These are phyloP conservation scores for Ricinus communis DNA, from an alignment of 345 rosid genomes.

Conservation along the genomic window DNA sequence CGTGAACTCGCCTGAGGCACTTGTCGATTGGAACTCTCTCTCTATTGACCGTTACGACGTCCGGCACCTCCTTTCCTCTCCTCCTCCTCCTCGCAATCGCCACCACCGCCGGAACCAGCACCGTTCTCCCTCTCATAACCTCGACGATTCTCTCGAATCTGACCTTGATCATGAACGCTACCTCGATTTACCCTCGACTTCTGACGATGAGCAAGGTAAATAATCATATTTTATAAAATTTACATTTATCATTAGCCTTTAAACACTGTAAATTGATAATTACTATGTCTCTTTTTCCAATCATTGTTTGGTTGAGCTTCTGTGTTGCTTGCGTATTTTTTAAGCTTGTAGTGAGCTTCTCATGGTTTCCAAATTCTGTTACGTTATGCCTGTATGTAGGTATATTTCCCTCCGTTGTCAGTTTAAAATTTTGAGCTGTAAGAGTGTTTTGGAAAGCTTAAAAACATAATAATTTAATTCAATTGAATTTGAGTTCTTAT, in stretches of 20 bases:
- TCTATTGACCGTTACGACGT: constrained; percentile 95
- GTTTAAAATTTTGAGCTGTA: too few relatives aligned
- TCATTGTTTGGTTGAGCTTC: neutral
- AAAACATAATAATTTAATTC: too few relatives aligned
- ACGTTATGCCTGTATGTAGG: too few relatives aligned
- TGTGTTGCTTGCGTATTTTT: neutral
- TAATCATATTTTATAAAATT: neutral
- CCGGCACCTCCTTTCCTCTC: constrained; percentile 89
- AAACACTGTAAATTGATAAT: too few relatives aligned
- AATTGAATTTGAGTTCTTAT: too few relatives aligned
- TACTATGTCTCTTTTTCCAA: too few relatives aligned
- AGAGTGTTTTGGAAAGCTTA: too few relatives aligned
- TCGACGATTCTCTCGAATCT: constrained; percentile 42
- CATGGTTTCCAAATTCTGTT: too few relatives aligned
- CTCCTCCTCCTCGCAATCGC: constrained; percentile 62
- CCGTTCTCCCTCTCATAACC: constrained; percentile 24
- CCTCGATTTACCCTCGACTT: constrained; percentile 55
- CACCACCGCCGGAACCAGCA: constrained; percentile 48
- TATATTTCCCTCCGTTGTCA: too few relatives aligned
- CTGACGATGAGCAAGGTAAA: constrained; percentile 45
- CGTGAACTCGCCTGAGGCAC: constrained; percentile 76
- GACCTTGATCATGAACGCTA: constrained; percentile 82
- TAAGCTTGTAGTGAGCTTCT: too few relatives aligned
- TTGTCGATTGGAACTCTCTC: constrained; percentile 90
- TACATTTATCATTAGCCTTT: neutral